Evolutionary conservation across 495 filamentous ascomycete species (phyloP).

Genomic region (Cudoniella acicularis): DNA sequence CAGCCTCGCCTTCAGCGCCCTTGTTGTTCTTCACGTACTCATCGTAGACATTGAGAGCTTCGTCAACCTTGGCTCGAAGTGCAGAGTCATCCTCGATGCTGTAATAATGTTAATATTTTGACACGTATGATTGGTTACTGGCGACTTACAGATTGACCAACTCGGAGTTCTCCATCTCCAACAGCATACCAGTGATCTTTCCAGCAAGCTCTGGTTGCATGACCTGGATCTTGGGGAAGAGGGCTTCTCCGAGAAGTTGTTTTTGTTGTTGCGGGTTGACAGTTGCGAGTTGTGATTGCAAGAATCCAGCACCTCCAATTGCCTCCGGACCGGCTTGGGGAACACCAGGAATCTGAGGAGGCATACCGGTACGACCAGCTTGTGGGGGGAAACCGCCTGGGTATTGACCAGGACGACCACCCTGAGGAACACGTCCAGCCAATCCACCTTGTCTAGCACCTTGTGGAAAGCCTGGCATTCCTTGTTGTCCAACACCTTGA

Average conservation of each 20-base stretch:
- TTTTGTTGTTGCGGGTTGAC: slow-evolving; percentile 69
- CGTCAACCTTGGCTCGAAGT: slow-evolving; percentile 90
- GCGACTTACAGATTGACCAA: slow-evolving; percentile 90
- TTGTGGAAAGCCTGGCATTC: slow-evolving; percentile 63
- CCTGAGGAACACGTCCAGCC: slow-evolving; percentile 32
- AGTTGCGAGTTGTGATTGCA: slow-evolving; percentile 44
- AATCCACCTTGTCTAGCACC: slow-evolving; percentile 40
- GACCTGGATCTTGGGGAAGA: slow-evolving; percentile 95
- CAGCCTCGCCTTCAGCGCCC: slow-evolving; percentile 33
- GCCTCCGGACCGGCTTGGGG: slow-evolving; percentile 21
- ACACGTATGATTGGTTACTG: not conserved
- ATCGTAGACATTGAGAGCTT: slow-evolving; percentile 94
- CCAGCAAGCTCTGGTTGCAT: slow-evolving; percentile 93
- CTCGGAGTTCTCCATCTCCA: slow-evolving; percentile 98
- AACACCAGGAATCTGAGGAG: slow-evolving; percentile 30
- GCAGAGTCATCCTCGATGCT: slow-evolving; percentile 88
- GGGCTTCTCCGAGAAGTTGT: slow-evolving; percentile 93
- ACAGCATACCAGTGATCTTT: slow-evolving; percentile 99
- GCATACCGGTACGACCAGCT: slow-evolving; percentile 33
- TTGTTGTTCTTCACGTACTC: slow-evolving; percentile 91
- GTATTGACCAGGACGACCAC: slow-evolving; percentile 40
- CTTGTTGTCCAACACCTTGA: slow-evolving; percentile 42
- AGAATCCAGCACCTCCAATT: slow-evolving; percentile 35
- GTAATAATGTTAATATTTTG: slow-evolving; percentile 23
- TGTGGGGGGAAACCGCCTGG: slow-evolving; percentile 38